These are phyloP conservation scores for Pythium rishiriense DNA, from an alignment of 352 stramenopile species.

Conservation along the genomic window DNA sequence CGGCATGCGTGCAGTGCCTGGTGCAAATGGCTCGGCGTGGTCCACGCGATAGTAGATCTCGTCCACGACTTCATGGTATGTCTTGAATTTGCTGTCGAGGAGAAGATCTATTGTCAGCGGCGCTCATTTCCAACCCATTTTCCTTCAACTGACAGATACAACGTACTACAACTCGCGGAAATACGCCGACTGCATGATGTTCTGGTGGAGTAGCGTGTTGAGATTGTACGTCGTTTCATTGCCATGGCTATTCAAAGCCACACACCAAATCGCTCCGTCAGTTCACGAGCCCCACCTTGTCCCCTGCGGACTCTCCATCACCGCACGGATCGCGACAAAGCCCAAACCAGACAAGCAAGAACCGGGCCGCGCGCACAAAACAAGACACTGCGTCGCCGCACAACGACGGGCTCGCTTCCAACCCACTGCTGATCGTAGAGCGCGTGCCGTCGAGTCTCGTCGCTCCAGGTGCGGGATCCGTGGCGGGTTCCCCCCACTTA, in stretches of 20 bases:
- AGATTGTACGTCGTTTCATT: constrained; percentile 95
- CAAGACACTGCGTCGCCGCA: neutral
- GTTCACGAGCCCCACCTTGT: no score
- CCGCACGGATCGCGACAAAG: no score
- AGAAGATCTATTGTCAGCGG: neutral
- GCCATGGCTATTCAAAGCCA: constrained; percentile 78
- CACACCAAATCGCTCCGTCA: no score
- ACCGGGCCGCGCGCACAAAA: neutral
- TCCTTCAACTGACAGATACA: neutral
- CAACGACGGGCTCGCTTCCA: no score
- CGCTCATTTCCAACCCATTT: no score
- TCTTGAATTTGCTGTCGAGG: constrained; percentile 73
- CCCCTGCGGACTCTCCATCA: no score
- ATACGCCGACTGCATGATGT: constrained; percentile 95
- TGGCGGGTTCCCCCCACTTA: constrained; percentile 32
- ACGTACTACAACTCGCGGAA: constrained; percentile 93
- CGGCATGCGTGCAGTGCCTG: constrained; percentile 88
- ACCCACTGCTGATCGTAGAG: no score
- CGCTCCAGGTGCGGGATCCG: no score
- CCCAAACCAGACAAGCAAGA: neutral
- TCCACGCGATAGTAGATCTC: constrained; percentile 91
- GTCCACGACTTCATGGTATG: constrained; percentile 96
- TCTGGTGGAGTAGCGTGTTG: constrained; percentile 95
- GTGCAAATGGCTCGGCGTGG: constrained; percentile 91
- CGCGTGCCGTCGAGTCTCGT: no score